Evolutionary conservation across 139 green algal genomes (phyloP).

Genomic region (Cymbomonas tetramitiformis): DNA sequence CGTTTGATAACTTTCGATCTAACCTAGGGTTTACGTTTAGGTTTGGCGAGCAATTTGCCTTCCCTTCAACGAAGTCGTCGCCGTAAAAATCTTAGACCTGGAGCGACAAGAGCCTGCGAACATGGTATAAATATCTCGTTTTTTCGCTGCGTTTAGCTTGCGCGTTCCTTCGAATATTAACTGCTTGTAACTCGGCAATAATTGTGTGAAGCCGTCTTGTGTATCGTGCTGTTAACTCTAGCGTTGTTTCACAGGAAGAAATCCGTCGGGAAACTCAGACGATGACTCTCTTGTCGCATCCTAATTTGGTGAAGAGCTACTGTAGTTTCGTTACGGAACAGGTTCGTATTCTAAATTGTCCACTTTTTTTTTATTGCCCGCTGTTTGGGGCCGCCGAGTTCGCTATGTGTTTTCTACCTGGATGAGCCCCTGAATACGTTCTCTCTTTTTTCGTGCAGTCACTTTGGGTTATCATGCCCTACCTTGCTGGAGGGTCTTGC

Average conservation of each 20-base stretch:
- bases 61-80: slow-evolving; percentile 53
- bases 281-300: slow-evolving; percentile 81
- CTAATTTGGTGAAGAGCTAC: slow-evolving; percentile 84
- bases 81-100: slow-evolving; percentile 90
- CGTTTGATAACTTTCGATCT: not conserved
- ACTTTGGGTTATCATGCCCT: slow-evolving; percentile 88
- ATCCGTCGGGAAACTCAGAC: slow-evolving; percentile 85
- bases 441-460: slow-evolving; percentile 51
- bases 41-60: slow-evolving; percentile 66
- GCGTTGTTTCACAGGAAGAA: too few species aligned
- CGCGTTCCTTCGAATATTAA: not conserved
- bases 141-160: not conserved
- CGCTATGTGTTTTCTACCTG: too few species aligned
- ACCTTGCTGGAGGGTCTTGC: slow-evolving; percentile 34
- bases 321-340: slow-evolving; percentile 65
- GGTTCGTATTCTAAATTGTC: not conserved
- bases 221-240: too few species aligned
- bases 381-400: too few species aligned
- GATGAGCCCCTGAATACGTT: too few species aligned
- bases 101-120: slow-evolving; percentile 45
- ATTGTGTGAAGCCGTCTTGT: too few species aligned
- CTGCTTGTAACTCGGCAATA: too few species aligned
- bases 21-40: slow-evolving; percentile 22
- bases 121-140: slow-evolving; percentile 7
- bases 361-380: too few species aligned